Evolutionary conservation across 192 early-diverging fungal species (phyloP).

Genomic region (Entomortierella lignicola): DNA sequence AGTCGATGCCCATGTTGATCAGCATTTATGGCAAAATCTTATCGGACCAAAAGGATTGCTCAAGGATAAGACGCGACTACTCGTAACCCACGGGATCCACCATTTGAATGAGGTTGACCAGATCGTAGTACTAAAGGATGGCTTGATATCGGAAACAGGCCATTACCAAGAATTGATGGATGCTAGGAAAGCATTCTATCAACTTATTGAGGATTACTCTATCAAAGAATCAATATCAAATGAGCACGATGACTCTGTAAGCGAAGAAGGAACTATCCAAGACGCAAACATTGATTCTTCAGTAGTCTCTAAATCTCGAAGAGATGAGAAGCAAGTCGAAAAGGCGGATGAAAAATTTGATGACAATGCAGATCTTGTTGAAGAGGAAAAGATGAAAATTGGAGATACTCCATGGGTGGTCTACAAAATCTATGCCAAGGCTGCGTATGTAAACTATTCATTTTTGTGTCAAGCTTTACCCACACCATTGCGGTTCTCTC

Average conservation of each 20-base stretch:
- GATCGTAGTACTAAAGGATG: conserved; percentile 77
- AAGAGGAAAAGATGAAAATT: conserved; percentile 81
- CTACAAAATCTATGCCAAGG: conserved; percentile 81
- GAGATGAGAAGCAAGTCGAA: conserved; percentile 17
- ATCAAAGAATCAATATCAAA: conserved; percentile 17
- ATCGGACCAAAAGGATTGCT: conserved; percentile 87
- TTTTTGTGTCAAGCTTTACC: not conserved
- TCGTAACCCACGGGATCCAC: conserved; percentile 83
- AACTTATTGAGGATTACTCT: conserved; percentile 77
- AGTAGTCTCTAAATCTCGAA: conserved; percentile 10
- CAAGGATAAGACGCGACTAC: conserved; percentile 78
- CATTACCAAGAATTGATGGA: conserved; percentile 70
- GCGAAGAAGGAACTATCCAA: conserved; percentile 9
- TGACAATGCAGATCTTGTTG: conserved; percentile 68
- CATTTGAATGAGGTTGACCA: conserved; percentile 74
- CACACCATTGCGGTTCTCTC: no score
- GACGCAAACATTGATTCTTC: conserved; percentile 29
- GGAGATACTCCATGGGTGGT: conserved; percentile 83
- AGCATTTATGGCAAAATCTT: conserved; percentile 31
- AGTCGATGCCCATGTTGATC: conserved; percentile 60
- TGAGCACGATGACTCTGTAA: conserved; percentile 1
- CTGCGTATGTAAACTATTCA: conserved; percentile 50
- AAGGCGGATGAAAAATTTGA: conserved; percentile 19
- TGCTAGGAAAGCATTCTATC: conserved; percentile 65
- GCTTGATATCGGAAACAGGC: conserved; percentile 73